Base-by-base conservation (phyloP, 805 yeast genomes). In the Candida anglica region DNA sequence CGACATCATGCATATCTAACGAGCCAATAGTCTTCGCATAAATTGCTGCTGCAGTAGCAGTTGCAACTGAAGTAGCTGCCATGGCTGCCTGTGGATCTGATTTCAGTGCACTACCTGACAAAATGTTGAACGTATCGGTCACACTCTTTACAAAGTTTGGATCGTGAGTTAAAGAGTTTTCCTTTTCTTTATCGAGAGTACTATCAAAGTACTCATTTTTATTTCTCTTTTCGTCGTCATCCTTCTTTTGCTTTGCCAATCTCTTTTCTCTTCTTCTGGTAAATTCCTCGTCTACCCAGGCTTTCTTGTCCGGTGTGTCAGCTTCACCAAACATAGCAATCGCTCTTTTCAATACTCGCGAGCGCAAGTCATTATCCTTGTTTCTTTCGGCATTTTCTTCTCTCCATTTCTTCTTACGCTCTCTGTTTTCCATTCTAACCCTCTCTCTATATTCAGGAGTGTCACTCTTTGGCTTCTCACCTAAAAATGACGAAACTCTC, bases 341-440 rank as follows among this genome's bases (percentile, higher is more conserved):
- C 0, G 97, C 96, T 26, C 93, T 67, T 43, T 81, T 81, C 42
- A 75, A 71, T 15, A 91, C 80, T 36, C 98, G 67, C 0, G 85
- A 77, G 33, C 95, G 70, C 35, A 91, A 64, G 52, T 91, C 98
- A 48, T 86, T 82, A 54, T 88, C 96, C 61, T 86, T 81, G 56
- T 89, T 89, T 43, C 93, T 70, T 39, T 81, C 81, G 6, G 75
- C 73, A 51, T 91, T 87, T 18, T 76, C 79, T 43, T 79, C 89
- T 48, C 95, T 69, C 95, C 95, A 86, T 44, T 75, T 73, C 60
- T 83, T 80, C 61, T 86, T 86, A 15, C 95, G 65, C 34, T 79
- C 85, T 30, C 95, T 65, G 48, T 86, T 86, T 30, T 79, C 89
- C 17, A 71, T 46, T 31, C 88, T 61, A 8, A 79, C 64, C 40